Evolutionary conservation across 371 early-diverging fungal species (phyloP).

Genomic region (Mortierella sp.): DNA sequence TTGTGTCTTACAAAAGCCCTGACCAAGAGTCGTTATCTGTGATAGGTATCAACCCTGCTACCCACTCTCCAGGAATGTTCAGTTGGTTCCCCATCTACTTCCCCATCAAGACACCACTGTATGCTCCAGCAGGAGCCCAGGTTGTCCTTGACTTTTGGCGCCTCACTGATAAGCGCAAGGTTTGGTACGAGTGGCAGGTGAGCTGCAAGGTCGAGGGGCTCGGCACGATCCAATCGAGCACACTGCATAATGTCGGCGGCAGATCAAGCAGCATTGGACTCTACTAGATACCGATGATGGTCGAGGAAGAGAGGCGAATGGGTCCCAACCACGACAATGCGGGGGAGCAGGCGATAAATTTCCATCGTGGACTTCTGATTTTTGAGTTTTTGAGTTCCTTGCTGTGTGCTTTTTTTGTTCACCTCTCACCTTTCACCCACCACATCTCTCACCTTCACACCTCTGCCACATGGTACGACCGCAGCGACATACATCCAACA

Average conservation of each 20-base stretch:
- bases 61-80: conserved; percentile 92
- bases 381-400: too few relatives aligned
- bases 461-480: too few relatives aligned
- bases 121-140: conserved; percentile 64
- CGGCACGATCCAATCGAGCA: conserved; percentile 33
- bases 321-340: too few relatives aligned
- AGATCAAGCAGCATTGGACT: conserved; percentile 46
- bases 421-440: too few relatives aligned
- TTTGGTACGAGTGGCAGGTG: conserved; percentile 96
- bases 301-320: too few relatives aligned
- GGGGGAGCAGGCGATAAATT: too few relatives aligned
- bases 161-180: conserved; percentile 74
- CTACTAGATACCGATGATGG: too few relatives aligned
- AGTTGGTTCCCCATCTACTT: conserved; percentile 98
- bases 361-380: too few relatives aligned
- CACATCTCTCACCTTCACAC: too few relatives aligned
- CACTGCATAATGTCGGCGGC: conserved; percentile 42
- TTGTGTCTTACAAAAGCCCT: not conserved
- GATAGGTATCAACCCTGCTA: conserved; percentile 76
- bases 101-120: conserved; percentile 83
- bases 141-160: conserved; percentile 90
- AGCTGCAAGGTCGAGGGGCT: conserved; percentile 34
- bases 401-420: too few relatives aligned
- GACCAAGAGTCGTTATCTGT: not conserved
- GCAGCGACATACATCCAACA: too few relatives aligned